These are phyloP conservation scores for Zygnema circumcarinatum DNA, from an alignment of 139 green algal genomes.

Conservation along the genomic window DNA sequence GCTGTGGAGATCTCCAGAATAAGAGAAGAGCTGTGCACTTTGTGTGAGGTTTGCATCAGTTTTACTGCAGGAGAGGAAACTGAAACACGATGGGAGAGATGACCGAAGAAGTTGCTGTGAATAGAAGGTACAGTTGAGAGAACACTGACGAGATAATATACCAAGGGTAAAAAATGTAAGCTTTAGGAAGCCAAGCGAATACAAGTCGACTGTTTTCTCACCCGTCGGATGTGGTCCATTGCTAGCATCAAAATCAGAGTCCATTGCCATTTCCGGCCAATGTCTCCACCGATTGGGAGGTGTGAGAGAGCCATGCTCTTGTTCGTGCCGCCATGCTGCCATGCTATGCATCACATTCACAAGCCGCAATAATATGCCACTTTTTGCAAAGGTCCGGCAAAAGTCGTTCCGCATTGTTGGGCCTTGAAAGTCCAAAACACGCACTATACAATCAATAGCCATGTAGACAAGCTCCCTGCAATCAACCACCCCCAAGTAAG, in stretches of 20 bases:
- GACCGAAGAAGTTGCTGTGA: too few species aligned
- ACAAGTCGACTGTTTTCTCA: too few species aligned
- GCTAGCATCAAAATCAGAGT: neutral
- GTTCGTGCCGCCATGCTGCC: neutral
- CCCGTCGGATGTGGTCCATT: too few species aligned
- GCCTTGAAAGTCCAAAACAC: slow-evolving; percentile 67
- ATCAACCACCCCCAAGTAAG: neutral
- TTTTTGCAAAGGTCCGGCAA: slow-evolving; percentile 73
- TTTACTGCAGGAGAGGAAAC: too few species aligned
- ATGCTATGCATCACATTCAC: slow-evolving; percentile 53
- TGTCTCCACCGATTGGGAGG: neutral
- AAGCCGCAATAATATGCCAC: slow-evolving; percentile 67
- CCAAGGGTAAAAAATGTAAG: too few species aligned
- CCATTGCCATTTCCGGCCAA: neutral
- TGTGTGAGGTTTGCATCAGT: too few species aligned
- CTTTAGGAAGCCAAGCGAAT: too few species aligned
- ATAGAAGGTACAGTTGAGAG: too few species aligned
- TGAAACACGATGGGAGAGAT: too few species aligned
- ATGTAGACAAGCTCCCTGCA: slow-evolving; percentile 56
- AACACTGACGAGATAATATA: too few species aligned
- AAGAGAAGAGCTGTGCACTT: too few species aligned
- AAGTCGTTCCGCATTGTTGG: slow-evolving; percentile 68
- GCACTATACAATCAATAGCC: slow-evolving; percentile 66
- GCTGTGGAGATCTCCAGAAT: too few species aligned
- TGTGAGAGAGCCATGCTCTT: neutral